Conservation (phyloP, 192 early-diverging fungal species). For the Backusella tarrabulga region DNA sequence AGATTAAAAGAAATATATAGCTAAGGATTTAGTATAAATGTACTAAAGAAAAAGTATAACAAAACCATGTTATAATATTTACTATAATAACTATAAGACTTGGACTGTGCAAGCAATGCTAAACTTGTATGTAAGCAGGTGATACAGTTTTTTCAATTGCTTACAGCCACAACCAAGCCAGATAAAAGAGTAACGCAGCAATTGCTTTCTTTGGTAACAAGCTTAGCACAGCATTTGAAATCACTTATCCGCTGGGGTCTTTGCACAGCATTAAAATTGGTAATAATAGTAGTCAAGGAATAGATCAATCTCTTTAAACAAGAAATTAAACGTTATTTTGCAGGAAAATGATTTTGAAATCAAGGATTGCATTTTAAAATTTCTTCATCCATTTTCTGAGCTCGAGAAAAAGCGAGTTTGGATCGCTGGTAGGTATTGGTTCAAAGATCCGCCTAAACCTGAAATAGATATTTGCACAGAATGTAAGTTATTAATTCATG, state of each 20-base stretch:
- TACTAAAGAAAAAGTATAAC: slow-evolving; percentile 4
- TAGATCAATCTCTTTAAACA: neutral
- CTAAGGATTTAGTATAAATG: neutral
- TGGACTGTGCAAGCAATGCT: slow-evolving; percentile 79
- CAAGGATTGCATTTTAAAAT: slow-evolving; percentile 50
- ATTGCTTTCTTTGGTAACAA: slow-evolving; percentile 83
- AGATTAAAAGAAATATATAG: neutral
- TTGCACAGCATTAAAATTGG: slow-evolving; percentile 79
- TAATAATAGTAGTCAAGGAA: slow-evolving; percentile 32
- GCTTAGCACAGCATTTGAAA: slow-evolving; percentile 89
- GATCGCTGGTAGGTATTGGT: slow-evolving; percentile 24
- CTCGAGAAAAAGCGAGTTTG: slow-evolving; percentile 40
- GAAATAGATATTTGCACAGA: slow-evolving; percentile 12
- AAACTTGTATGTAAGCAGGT: slow-evolving; percentile 92
- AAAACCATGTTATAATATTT: neutral
- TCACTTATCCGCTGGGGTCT: slow-evolving; percentile 86
- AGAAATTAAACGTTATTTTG: neutral
- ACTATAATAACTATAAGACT: slow-evolving; percentile 22
- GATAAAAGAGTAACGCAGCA: slow-evolving; percentile 71
- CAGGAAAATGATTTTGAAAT: slow-evolving; percentile 15
- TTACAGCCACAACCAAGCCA: slow-evolving; percentile 67
- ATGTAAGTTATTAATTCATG: slow-evolving; percentile 8
- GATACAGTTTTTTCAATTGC: slow-evolving; percentile 86
- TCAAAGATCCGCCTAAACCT: slow-evolving; percentile 25
- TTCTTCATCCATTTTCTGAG: slow-evolving; percentile 76